Evolutionary conservation across 2,329 filamentous ascomycete species (phyloP), one percentile per base, ranked within the genome.

Genomic region (Apiospora marii): DNA sequence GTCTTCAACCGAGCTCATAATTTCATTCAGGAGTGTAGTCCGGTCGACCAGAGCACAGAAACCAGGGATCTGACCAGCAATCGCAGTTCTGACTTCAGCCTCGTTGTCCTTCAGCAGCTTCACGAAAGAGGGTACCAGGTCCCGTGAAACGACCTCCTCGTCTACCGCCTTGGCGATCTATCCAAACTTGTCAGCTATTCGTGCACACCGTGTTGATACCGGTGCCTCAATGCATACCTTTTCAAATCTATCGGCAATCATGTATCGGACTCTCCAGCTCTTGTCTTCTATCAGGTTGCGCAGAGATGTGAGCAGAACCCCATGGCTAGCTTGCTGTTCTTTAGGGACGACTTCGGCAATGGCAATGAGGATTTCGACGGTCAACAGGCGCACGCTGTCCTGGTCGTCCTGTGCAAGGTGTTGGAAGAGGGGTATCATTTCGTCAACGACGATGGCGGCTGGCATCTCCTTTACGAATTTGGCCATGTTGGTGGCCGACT

Each of bases 391-490:
- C 75, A 99, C 96, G 80, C 96, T 98, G 84, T 99, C 96, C 85
- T 99, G 96, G 82, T 99, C 96, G 81, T 99, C 96, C 79, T 93
- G 92, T 70, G 96, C 95, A 75, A 99, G 92, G 84, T 98, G 96
- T 85, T 98, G 95, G 86, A 99, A 99, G 77, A 98, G 90, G 81
- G 96, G 94, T 86, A 99, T 98, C 94, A 99, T 98, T 86, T 99
- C 96, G 72, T 98, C 94, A 79, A 99, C 94, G 78, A 98, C 94
- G 78, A 98, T 92, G 72, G 93, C 89, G 67, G 95, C 91, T 64
- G 94, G 92, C 94, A 98, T 98, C 84, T 96, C 94, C 87, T 97
- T 98, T 80, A 98, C 94, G 81, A 99, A 99, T 83, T 97, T 98
- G 79, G 96, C 93, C 79, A 99, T 89, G 85, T 98, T 96, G 84